These are phyloP conservation scores for Tolypocladium album DNA, from an alignment of 2,329 filamentous ascomycete species.

Conservation along the genomic window DNA sequence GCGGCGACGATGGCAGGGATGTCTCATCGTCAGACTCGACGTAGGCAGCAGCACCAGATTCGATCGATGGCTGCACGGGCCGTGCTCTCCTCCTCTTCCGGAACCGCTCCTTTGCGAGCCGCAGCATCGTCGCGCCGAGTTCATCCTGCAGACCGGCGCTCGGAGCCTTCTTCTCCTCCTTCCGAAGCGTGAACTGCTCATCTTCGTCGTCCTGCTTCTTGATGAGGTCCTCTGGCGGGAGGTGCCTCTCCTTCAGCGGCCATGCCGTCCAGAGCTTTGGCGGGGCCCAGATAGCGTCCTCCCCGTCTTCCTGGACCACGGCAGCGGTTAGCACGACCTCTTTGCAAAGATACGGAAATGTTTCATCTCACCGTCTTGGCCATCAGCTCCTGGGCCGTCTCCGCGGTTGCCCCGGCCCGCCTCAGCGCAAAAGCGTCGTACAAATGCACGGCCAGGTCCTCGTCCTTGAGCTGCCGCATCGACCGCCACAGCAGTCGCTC, in stretches of 20 bases:
- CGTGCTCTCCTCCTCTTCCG: conserved; percentile 11
- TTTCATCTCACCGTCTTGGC: conserved; percentile 13
- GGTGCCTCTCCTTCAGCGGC: conserved; percentile 55
- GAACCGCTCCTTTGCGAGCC: conserved; percentile 58
- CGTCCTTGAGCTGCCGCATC: conserved; percentile 50
- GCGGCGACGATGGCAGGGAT: conserved; percentile 4
- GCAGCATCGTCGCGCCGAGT: conserved; percentile 54
- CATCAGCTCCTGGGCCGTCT: conserved; percentile 15
- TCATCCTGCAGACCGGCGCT: conserved; percentile 59
- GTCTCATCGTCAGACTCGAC: background rate
- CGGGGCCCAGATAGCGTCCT: conserved; percentile 33
- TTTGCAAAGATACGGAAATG: background rate
- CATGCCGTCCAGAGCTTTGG: conserved; percentile 70
- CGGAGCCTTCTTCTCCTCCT: conserved; percentile 30
- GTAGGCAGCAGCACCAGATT: background rate
- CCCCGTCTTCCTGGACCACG: conserved; percentile 14
- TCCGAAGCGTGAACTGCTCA: conserved; percentile 40
- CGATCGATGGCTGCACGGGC: conserved; percentile 4
- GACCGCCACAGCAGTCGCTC: conserved; percentile 54
- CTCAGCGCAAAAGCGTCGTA: conserved; percentile 69
- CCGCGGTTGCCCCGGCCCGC: conserved; percentile 14
- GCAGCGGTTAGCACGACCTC: background rate
- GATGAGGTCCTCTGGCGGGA: conserved; percentile 48
- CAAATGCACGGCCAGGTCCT: conserved; percentile 64
- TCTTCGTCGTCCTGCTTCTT: conserved; percentile 33